Percentiles rank a stretch among this genome's conserved stretches.
Conservation (phyloP, 2,329 filamentous ascomycete genomes). For the Nigrospora sphaerica region DNA sequence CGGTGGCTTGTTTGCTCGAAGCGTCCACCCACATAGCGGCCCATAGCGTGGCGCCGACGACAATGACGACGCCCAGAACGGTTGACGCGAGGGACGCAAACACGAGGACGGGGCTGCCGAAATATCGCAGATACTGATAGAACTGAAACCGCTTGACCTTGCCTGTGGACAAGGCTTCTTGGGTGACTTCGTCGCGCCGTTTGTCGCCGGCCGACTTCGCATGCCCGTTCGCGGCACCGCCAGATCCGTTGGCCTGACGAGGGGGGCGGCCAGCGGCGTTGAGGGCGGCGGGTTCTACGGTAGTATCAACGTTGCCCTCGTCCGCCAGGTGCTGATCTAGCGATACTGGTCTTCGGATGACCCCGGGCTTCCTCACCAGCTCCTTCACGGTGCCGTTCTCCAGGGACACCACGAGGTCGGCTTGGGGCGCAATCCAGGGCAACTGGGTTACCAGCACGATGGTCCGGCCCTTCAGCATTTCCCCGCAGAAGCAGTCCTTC, state of each 20-base stretch:
- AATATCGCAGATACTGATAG: slow-evolving; percentile 44
- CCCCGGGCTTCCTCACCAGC: slow-evolving; percentile 36
- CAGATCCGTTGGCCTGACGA: slow-evolving; percentile 7
- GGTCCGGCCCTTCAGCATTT: slow-evolving; percentile 46
- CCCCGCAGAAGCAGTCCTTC: slow-evolving; percentile 49
- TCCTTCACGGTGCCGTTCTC: slow-evolving; percentile 36
- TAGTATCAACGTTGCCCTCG: slow-evolving; percentile 22
- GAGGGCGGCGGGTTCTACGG: slow-evolving; percentile 14
- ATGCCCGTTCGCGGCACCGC: slow-evolving; percentile 11
- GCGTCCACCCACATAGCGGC: slow-evolving; percentile 48
- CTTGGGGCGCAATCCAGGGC: slow-evolving; percentile 44
- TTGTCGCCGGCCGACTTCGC: slow-evolving; percentile 28
- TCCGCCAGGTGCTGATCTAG: slow-evolving; percentile 30
- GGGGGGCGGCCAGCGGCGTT: slow-evolving; percentile 8
- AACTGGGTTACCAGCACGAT: slow-evolving; percentile 51
- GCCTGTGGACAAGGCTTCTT: slow-evolving; percentile 41
- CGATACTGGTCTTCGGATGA: slow-evolving; percentile 35
- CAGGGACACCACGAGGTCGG: slow-evolving; percentile 37
- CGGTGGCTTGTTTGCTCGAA: slow-evolving; percentile 33
- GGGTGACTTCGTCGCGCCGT: slow-evolving; percentile 32
- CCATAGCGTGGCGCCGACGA: slow-evolving; percentile 38
- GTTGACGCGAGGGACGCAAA: slow-evolving; percentile 29
- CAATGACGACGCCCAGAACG: slow-evolving; percentile 32
- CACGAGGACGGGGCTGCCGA: slow-evolving; percentile 37
- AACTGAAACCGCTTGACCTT: slow-evolving; percentile 36